A percentile compares a stretch with the other conserved stretches of the same genome.
phyloP scores from a whole-genome alignment of 768 basidiomycete species.

The Crepidotus variabilis region DNA sequence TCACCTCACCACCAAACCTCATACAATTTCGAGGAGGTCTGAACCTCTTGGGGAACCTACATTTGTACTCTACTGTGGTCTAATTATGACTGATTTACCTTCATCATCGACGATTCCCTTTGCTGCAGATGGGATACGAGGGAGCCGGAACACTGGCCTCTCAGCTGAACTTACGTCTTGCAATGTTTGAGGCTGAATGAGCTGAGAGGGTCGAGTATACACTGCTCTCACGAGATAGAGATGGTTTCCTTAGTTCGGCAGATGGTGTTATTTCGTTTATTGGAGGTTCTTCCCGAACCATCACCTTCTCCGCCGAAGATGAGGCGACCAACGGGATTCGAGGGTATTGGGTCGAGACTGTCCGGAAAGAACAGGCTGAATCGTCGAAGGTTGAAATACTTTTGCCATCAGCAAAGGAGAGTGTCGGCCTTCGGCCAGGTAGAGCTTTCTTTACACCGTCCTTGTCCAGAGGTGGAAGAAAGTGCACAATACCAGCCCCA shows the following conservation, averaged over 20 bases:
- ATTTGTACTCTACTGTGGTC: no score
- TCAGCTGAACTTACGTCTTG: no score
- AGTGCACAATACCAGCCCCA: conserved; percentile 34
- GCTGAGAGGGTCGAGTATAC: not conserved
- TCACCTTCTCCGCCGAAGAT: not conserved
- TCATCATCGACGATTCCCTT: no score
- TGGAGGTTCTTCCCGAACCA: not conserved
- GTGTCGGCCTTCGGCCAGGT: conserved; percentile 5
- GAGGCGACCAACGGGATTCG: conserved; percentile 13
- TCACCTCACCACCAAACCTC: no score
- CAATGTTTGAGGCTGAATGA: not conserved
- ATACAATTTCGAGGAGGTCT: no score
- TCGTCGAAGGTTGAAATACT: not conserved
- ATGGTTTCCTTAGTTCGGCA: not conserved
- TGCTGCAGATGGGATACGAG: no score
- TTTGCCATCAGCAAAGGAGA: conserved; percentile 14
- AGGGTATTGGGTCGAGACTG: not conserved
- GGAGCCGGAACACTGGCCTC: no score
- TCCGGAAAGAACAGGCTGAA: not conserved
- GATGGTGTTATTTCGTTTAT: not conserved
- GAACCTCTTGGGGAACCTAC: no score
- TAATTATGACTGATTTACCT: no score
- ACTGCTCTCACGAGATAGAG: not conserved
- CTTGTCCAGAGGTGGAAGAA: conserved; percentile 17
- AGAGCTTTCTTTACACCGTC: not conserved